Evolutionary conservation across 2,329 filamentous ascomycete genomes (phyloP).

Genomic region (Pseudogymnoascus sp.): DNA sequence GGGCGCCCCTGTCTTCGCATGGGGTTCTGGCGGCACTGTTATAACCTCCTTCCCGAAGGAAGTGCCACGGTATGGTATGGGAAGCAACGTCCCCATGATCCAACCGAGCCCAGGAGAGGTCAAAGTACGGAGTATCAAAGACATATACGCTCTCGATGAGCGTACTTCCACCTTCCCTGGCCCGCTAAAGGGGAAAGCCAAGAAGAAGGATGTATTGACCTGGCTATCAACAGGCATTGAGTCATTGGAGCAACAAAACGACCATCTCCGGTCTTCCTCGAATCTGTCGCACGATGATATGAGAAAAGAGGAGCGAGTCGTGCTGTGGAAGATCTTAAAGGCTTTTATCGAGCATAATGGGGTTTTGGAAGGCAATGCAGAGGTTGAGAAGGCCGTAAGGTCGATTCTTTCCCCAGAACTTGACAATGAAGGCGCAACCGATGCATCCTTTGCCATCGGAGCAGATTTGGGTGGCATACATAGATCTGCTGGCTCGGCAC

Average conservation of each 20-base stretch:
- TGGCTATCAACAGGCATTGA: conserved; percentile 79
- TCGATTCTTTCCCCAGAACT: conserved; percentile 61
- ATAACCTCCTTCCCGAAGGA: conserved; percentile 84
- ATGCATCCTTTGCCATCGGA: conserved; percentile 30
- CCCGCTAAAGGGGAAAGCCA: conserved; percentile 78
- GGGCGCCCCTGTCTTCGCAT: conserved; percentile 77
- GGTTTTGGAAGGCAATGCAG: conserved; percentile 61
- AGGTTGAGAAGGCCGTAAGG: conserved; percentile 68
- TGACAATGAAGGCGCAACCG: conserved; percentile 24
- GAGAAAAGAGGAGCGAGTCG: conserved; percentile 66
- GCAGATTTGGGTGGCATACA: conserved; percentile 35
- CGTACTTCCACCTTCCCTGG: conserved; percentile 78
- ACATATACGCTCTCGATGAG: conserved; percentile 64
- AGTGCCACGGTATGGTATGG: conserved; percentile 73
- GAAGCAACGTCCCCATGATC: conserved; percentile 64
- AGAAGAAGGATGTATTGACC: conserved; percentile 84
- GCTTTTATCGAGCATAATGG: conserved; percentile 85
- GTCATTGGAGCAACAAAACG: conserved; percentile 51
- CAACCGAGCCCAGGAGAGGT: conserved; percentile 77
- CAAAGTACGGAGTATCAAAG: conserved; percentile 67
- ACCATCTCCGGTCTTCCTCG: conserved; percentile 36
- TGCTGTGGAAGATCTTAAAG: conserved; percentile 82
- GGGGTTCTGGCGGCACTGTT: conserved; percentile 78
- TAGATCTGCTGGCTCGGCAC: conserved; percentile 27
- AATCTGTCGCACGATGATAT: conserved; percentile 56